phyloP scores from a whole-genome alignment of 2,329 filamentous ascomycete genomes.

The Dendryphion nanum region DNA sequence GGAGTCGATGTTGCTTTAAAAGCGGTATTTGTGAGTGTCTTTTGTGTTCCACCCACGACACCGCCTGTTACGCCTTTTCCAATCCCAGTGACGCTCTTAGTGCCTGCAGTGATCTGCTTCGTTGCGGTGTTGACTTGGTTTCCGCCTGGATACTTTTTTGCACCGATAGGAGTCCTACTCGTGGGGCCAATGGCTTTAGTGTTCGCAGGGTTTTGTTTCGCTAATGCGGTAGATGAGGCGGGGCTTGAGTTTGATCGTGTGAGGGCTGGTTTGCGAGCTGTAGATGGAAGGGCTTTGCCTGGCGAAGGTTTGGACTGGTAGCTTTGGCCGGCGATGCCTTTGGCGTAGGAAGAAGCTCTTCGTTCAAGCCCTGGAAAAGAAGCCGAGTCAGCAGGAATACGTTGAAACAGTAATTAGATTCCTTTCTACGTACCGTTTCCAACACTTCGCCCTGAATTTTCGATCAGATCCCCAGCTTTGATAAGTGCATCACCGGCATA shows the following conservation, averaged over 20 bases:
- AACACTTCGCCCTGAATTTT: constrained; percentile 29
- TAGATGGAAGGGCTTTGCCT: constrained; percentile 27
- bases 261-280: constrained; percentile 27
- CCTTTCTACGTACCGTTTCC: constrained; percentile 33
- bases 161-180: constrained; percentile 20
- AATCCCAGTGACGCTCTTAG: constrained; percentile 6
- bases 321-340: constrained; percentile 27
- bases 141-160: constrained; percentile 26
- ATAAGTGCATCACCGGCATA: constrained; percentile 39
- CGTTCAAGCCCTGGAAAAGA: constrained; percentile 32
- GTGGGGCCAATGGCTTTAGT: constrained; percentile 10
- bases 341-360: constrained; percentile 28
- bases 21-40: constrained; percentile 5
- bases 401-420: background rate
- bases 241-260: constrained; percentile 35
- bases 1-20: background rate
- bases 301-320: constrained; percentile 20
- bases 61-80: constrained; percentile 2
- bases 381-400: background rate
- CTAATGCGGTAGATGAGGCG: constrained; percentile 18
- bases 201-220: no score
- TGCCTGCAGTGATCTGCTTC: constrained; percentile 18
- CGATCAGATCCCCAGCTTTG: constrained; percentile 38
- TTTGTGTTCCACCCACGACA: constrained; percentile 7
- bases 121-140: constrained; percentile 14